Evolutionary conservation across 73 alveolate species (phyloP), one percentile per base, ranked within the genome.

Genomic region (Symbiodinium natans): DNA sequence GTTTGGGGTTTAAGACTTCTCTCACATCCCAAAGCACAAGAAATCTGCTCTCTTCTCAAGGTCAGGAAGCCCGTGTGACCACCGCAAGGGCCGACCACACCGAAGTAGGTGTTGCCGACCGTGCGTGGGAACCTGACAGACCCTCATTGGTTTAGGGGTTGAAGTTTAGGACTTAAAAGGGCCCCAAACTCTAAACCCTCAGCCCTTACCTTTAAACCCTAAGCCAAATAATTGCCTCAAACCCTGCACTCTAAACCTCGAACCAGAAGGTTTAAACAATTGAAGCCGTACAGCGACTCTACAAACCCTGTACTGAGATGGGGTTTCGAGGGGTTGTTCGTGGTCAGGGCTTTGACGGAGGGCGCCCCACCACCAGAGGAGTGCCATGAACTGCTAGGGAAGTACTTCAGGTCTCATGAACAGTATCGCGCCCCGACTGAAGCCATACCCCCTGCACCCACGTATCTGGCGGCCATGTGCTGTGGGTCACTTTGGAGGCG

Each of bases 1-100:
- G 71, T 43, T 43, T 43, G 11, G 56, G 56, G 56, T 43, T 43
- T 43, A 43, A 11, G 56, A 11, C 11, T 43, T 52, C 13, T 2
- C 68, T 3, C 13, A 6, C 25, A 21, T 52, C 71, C n/a, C 17
- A 0, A 52, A 52, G 31, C 23, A 11, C 29, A 52, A 29, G n/a
- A n/a, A n/a, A n/a, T n/a, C n/a, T n/a, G n/a, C 31, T 21, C 6
- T 52, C n/a, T 52, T 52, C 71, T 29, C 23, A 11, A 21, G 71
- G n/a, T 29, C 71, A 15, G 23, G 71, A 4, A 23, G 71, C 36
- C 36, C 31, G 95, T 88, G 71, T 88, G 95, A 27, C 95, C 95
- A 2, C 95, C 95, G 31, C 95, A 88, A 23, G 95, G 95, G 46
- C 95, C 95, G 15, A 88, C 95, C 73, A 88, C 86, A 17, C 95